Percentiles rank a stretch among this genome's conserved stretches.
phyloP scores from a whole-genome alignment of 1,284 basidiomycete species.

The Malassezia nana region DNA sequence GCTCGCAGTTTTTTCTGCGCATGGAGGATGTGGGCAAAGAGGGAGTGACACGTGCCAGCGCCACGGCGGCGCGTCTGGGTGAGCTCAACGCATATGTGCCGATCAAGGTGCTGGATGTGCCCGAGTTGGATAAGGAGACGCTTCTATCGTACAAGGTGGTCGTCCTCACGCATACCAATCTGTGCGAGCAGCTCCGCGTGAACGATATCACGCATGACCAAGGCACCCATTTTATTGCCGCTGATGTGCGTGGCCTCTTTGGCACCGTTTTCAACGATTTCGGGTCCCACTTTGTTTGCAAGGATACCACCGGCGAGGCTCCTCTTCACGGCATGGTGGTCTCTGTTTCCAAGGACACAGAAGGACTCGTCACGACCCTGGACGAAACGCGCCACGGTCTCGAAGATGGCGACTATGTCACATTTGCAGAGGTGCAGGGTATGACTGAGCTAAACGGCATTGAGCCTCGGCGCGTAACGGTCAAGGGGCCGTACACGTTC shows the following conservation, averaged over 20 bases:
- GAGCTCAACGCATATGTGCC: conserved; percentile 96
- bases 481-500: conserved; percentile 60
- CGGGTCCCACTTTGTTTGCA: conserved; percentile 82
- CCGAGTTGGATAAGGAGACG: conserved; percentile 26
- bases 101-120: conserved; percentile 57
- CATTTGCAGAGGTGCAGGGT: conserved; percentile 93
- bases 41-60: conserved; percentile 59
- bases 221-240: conserved; percentile 79
- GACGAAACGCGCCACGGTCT: conserved; percentile 96
- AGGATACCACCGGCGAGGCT: conserved; percentile 90
- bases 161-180: conserved; percentile 69
- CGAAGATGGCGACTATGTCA: conserved; percentile 94
- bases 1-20: conserved; percentile 92
- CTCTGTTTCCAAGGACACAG: conserved; percentile 56
- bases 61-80: conserved; percentile 76
- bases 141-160: conserved; percentile 56
- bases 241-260: conserved; percentile 87
- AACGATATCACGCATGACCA: conserved; percentile 61
- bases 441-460: conserved; percentile 84
- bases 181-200: conserved; percentile 80
- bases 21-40: conserved; percentile 76
- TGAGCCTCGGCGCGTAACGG: conserved; percentile 79
- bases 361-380: conserved; percentile 86
- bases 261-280: conserved; percentile 96
- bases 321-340: conserved; percentile 91